Conservation (phyloP, 331 rosid species). For the Acacia pycnantha region DNA sequence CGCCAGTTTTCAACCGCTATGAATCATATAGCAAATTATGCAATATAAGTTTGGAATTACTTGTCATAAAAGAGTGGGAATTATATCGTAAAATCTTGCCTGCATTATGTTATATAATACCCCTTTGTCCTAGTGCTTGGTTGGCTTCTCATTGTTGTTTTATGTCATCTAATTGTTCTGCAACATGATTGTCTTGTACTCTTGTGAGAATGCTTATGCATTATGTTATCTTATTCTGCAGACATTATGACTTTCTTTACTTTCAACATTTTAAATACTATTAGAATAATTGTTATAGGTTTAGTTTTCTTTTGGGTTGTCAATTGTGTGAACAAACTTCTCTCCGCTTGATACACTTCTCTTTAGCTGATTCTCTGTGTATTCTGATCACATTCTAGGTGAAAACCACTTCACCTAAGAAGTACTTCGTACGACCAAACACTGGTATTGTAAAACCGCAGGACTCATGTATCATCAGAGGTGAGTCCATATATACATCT, state of each 20-base stretch:
- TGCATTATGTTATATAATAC: slow-evolving; percentile 4
- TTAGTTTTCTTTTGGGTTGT: too few species aligned
- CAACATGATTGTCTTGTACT: slow-evolving; percentile 5
- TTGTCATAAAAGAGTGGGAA: background rate
- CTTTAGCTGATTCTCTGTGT: background rate
- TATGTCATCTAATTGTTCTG: background rate
- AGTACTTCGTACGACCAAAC: slow-evolving; percentile 95
- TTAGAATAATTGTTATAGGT: too few species aligned
- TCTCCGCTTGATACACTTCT: slow-evolving; percentile 13
- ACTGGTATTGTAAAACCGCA: slow-evolving; percentile 78
- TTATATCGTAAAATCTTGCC: slow-evolving; percentile 15
- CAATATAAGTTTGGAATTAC: background rate
- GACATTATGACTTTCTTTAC: too few species aligned
- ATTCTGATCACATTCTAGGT: slow-evolving; percentile 49
- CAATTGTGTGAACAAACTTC: background rate
- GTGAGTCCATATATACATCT: slow-evolving; percentile 40
- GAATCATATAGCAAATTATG: slow-evolving; percentile 15
- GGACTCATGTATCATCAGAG: slow-evolving; percentile 91
- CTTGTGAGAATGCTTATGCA: background rate
- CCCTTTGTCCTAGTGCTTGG: slow-evolving; percentile 1
- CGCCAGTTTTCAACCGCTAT: background rate
- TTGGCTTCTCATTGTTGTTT: background rate
- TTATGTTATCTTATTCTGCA: background rate
- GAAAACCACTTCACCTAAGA: slow-evolving; percentile 97
- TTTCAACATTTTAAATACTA: too few species aligned